These are phyloP conservation scores for Epichloe uncinata DNA, from an alignment of 2,329 filamentous ascomycete species.

Conservation along the genomic window DNA sequence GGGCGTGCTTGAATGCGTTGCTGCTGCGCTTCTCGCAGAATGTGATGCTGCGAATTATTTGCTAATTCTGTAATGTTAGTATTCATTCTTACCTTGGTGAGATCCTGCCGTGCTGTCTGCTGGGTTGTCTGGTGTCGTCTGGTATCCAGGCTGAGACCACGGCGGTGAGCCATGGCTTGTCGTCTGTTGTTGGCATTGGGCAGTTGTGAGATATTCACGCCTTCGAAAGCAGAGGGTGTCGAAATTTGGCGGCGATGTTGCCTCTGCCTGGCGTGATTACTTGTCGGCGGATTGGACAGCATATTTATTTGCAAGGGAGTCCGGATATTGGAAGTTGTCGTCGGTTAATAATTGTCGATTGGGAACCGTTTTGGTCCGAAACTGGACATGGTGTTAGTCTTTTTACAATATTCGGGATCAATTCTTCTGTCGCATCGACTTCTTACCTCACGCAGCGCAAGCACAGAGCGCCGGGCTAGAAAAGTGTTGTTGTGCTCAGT, in stretches of 20 bases:
- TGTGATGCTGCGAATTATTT: constrained; percentile 50
- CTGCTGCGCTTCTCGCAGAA: constrained; percentile 83
- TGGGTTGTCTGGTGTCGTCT: constrained; percentile 37
- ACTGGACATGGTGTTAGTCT: constrained; percentile 15
- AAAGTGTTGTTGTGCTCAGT: constrained; percentile 34
- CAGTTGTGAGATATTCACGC: constrained; percentile 54
- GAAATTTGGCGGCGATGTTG: constrained; percentile 76
- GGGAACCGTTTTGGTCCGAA: constrained; percentile 36
- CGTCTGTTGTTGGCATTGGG: constrained; percentile 35
- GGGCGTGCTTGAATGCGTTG: constrained; percentile 66
- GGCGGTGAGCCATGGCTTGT: constrained; percentile 47
- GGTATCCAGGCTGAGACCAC: constrained; percentile 75
- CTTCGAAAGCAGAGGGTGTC: constrained; percentile 66
- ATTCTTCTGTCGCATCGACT: neutral
- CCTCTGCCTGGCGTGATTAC: constrained; percentile 47
- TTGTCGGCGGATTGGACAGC: constrained; percentile 64
- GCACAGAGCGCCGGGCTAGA: constrained; percentile 64
- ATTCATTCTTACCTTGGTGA: constrained; percentile 34
- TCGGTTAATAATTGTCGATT: constrained; percentile 36
- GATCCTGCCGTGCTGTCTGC: constrained; percentile 19
- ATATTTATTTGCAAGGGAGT: constrained; percentile 59
- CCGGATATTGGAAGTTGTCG: constrained; percentile 40
- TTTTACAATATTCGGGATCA: neutral
- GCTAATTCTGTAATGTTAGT: constrained; percentile 45
- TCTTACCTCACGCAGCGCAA: constrained; percentile 73